phyloP scores from a whole-genome alignment of 495 filamentous ascomycete genomes.

The Xylaria longipes region DNA sequence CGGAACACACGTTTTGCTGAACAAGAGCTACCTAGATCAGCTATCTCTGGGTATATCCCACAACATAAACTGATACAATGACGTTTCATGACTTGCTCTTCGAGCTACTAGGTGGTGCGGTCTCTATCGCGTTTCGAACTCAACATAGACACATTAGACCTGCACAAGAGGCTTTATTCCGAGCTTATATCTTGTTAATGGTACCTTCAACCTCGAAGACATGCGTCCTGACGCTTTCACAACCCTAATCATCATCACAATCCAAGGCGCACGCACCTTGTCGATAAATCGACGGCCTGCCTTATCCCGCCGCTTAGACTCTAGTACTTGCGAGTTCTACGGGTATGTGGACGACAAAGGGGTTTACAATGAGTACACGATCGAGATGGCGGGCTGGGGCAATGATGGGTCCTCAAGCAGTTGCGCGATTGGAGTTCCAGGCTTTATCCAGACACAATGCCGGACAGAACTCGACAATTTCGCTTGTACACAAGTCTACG shows the following conservation, averaged over 20 bases:
- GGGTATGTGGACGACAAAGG: constrained; percentile 3
- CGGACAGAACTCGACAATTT: constrained; percentile 11
- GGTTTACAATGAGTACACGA: constrained; percentile 21
- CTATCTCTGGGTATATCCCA: neutral
- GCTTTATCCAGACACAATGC: constrained; percentile 13
- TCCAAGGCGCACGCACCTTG: neutral
- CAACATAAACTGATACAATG: neutral
- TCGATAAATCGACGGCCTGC: neutral
- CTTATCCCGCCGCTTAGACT: constrained; percentile 13
- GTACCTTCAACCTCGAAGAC: constrained; percentile 3
- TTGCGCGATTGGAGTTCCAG: constrained; percentile 2
- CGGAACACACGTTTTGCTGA: neutral
- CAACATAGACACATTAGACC: neutral
- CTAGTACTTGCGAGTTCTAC: constrained; percentile 23
- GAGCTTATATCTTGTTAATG: neutral
- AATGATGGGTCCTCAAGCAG: constrained; percentile 7
- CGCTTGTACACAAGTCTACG: constrained; percentile 14
- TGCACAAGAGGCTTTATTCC: neutral
- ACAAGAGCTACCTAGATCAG: neutral
- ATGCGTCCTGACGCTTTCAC: constrained; percentile 5
- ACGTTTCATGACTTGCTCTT: neutral
- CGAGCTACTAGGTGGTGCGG: neutral
- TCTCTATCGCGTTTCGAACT: neutral
- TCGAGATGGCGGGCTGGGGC: constrained; percentile 25
- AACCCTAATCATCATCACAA: neutral